Evolutionary conservation across 2,329 filamentous ascomycete genomes (phyloP).

Genomic region (Metarhizium guizhouense): DNA sequence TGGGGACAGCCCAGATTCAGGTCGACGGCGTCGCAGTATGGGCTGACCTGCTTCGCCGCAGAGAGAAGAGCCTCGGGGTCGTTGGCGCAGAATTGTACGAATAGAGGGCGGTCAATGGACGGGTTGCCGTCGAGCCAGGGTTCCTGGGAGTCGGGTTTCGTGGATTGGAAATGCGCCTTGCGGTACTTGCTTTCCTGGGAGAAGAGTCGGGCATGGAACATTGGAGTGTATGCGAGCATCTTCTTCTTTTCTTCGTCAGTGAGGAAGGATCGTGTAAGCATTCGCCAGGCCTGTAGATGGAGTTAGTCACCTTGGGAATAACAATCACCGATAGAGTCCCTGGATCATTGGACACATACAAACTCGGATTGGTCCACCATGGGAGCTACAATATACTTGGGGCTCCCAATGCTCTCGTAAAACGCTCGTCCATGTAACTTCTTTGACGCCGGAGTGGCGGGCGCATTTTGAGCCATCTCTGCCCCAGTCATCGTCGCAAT

Average conservation of each 20-base stretch:
- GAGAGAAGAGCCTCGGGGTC: slow-evolving; percentile 70
- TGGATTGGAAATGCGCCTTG: slow-evolving; percentile 70
- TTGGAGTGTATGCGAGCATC: slow-evolving; percentile 85
- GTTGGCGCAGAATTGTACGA: slow-evolving; percentile 95
- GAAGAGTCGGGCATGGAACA: slow-evolving; percentile 92
- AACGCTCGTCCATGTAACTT: slow-evolving; percentile 83
- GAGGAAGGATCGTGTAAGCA: slow-evolving; percentile 91
- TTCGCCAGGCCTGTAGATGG: slow-evolving; percentile 72
- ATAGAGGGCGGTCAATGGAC: slow-evolving; percentile 72
- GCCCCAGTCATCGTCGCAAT: slow-evolving; percentile 23
- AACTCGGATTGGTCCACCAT: slow-evolving; percentile 99
- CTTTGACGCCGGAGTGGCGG: slow-evolving; percentile 26
- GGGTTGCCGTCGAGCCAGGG: slow-evolving; percentile 81
- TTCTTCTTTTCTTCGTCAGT: slow-evolving; percentile 52
- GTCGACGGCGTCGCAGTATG: slow-evolving; percentile 91
- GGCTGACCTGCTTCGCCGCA: slow-evolving; percentile 69
- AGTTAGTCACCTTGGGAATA: not conserved
- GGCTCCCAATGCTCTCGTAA: slow-evolving; percentile 89
- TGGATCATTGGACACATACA: slow-evolving; percentile 43
- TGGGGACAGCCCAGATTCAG: slow-evolving; percentile 94
- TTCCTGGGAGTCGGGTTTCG: slow-evolving; percentile 23
- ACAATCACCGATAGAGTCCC: not conserved
- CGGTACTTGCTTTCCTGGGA: slow-evolving; percentile 68
- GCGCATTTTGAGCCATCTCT: slow-evolving; percentile 6
- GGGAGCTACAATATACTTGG: slow-evolving; percentile 82